Evolutionary conservation across 805 yeast species (phyloP).

Genomic region (Candida yuanshanica): DNA sequence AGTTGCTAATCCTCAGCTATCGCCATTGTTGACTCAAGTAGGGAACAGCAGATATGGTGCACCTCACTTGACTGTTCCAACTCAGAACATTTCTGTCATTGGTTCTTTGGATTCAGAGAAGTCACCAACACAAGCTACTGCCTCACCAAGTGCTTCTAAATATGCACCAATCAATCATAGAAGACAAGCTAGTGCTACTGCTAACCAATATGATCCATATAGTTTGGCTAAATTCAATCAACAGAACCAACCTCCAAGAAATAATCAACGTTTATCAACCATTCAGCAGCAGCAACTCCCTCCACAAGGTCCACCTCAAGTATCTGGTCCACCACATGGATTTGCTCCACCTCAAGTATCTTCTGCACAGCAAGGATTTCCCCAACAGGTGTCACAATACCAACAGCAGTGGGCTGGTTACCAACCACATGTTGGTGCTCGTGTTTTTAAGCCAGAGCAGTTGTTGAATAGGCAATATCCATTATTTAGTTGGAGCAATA

Average conservation of each 20-base stretch:
- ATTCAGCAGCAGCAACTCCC: slow-evolving; percentile 2
- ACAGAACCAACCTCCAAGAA: not conserved
- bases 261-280: slow-evolving; percentile 1
- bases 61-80: not conserved
- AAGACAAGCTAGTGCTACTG: slow-evolving; percentile 24
- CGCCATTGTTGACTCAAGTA: slow-evolving; percentile 8
- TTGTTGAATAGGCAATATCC: slow-evolving; percentile 66
- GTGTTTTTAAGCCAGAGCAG: slow-evolving; percentile 45
- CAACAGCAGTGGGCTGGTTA: slow-evolving; percentile 11
- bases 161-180: slow-evolving; percentile 34
- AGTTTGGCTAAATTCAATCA: slow-evolving; percentile 15
- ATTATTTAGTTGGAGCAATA: slow-evolving; percentile 58
- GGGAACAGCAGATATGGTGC: not conserved
- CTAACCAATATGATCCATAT: slow-evolving; percentile 24
- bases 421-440: slow-evolving; percentile 10
- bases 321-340: slow-evolving; percentile 2
- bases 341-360: not conserved
- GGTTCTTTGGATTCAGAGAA: not conserved
- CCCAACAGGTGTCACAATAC: too few relatives aligned
- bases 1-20: slow-evolving; percentile 5
- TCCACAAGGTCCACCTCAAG: not conserved
- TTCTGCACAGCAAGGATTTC: slow-evolving; percentile 4
- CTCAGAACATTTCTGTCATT: not conserved
- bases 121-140: slow-evolving; percentile 11
- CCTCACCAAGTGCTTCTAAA: slow-evolving; percentile 25